Percentiles rank a stretch among this genome's conserved stretches.
Evolutionary conservation across 1,284 basidiomycete species (phyloP).

Genomic region (Rhizopogon hawkerae): DNA sequence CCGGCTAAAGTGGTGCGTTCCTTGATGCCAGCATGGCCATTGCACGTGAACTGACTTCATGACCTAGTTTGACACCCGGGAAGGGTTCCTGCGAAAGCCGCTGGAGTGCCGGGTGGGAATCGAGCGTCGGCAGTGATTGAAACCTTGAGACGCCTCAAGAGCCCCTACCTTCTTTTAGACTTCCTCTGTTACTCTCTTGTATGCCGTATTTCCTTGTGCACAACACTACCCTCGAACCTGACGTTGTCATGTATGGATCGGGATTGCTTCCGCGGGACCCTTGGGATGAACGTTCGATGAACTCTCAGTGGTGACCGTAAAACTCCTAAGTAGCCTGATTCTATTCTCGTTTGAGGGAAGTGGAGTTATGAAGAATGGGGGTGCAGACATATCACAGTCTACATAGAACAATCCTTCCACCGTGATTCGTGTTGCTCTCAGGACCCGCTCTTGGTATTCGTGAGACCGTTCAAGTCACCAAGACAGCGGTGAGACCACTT

Average conservation of each 20-base stretch:
- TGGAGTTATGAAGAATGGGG: neutral
- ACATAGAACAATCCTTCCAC: neutral
- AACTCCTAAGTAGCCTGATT: neutral
- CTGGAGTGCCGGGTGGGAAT: constrained; percentile 59
- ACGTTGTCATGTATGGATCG: neutral
- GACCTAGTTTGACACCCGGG: constrained; percentile 53
- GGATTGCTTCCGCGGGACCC: neutral
- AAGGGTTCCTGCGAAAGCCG: constrained; percentile 77
- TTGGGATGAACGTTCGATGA: neutral
- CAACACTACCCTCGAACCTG: neutral
- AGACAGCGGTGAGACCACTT: neutral
- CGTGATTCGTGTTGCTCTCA: constrained; percentile 1
- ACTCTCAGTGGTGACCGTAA: neutral
- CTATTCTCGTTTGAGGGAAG: constrained; percentile 13
- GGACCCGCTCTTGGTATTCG: neutral
- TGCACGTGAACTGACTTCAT: constrained; percentile 8
- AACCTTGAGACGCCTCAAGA: constrained; percentile 14
- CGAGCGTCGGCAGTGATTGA: constrained; percentile 29
- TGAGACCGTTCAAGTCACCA: constrained; percentile 5
- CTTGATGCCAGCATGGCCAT: constrained; percentile 1
- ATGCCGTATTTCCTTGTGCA: constrained; percentile 4
- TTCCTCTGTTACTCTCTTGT: neutral
- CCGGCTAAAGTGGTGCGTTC: constrained; percentile 47
- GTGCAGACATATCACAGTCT: neutral
- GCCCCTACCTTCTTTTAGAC: neutral